Conservation (phyloP, 2,329 filamentous ascomycete species). For the Neospermospora avenae region DNA sequence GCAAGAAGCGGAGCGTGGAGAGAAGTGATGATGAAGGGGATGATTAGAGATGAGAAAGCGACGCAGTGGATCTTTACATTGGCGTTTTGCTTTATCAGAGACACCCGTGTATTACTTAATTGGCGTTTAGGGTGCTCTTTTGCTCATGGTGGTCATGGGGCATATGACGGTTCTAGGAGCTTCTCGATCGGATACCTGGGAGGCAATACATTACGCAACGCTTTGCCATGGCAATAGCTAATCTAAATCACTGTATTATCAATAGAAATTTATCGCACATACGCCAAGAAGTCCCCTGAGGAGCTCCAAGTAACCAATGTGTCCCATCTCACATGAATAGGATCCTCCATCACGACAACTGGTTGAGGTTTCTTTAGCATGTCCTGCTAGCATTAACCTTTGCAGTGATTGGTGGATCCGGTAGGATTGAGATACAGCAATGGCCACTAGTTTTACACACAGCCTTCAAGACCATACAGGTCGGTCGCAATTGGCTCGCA, state of each 20-base stretch:
- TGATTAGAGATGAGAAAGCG: not conserved
- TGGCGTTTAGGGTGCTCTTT: constrained; percentile 5
- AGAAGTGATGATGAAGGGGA: constrained; percentile 26
- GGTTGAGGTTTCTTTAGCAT: too few relatives aligned
- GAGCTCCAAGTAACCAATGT: not conserved
- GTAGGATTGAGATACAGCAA: too few relatives aligned
- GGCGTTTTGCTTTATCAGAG: constrained; percentile 5
- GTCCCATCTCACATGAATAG: not conserved
- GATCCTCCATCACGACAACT: not conserved
- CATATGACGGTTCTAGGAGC: not conserved
- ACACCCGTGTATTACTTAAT: constrained; percentile 12
- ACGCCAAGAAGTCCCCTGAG: constrained; percentile 3
- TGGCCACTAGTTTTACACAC: too few relatives aligned
- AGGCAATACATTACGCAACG: not conserved
- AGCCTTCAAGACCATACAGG: too few relatives aligned
- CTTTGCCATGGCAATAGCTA: not conserved
- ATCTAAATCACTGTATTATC: constrained; percentile 5
- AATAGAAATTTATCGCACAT: constrained; percentile 10
- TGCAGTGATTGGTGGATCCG: too few relatives aligned
- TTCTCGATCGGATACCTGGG: not conserved
- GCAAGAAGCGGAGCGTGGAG: constrained; percentile 28
- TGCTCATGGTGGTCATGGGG: not conserved
- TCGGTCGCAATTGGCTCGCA: too few relatives aligned
- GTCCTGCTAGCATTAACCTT: too few relatives aligned
- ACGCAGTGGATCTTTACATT: not conserved